Evolutionary conservation across 306 rosid genomes (phyloP), one percentile per base, ranked within the genome.

Genomic region (Coriaria nepalensis): DNA sequence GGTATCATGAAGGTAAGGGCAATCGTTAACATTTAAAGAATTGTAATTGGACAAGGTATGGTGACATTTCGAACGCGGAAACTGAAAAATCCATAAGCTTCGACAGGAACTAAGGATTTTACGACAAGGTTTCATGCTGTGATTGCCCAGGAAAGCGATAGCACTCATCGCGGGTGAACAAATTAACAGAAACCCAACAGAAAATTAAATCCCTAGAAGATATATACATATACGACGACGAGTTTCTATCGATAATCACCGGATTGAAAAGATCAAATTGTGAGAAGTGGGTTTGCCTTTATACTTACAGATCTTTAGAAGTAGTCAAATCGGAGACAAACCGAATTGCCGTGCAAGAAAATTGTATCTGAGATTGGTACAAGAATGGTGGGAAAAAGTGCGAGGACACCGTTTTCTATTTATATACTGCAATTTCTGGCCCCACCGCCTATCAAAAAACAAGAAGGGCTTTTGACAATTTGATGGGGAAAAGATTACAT

Each of bases 41-140:
- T 13, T 50, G 49, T 48, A 13, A 40, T 33, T 35, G 10, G 60
- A n/a, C 14, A 62, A 40, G 35, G 60, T 37, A 57, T 53, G 61
- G 38, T 52, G 56, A 60, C 62, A 44, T 67, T 68, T 77, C 10
- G 63, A 61, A 11, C 68, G 62, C 5, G 68, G 41, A 41, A 62
- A 68, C 10, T 52, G 62, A 8, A 55, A 64, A 49, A 76, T 52
- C 10, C 68, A 55, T n/a, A 80, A 64, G 52, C 58, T 84, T 56
- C 78, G 77, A 55, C 55, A 58, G 49, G 68, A 45, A 52, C 34
- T 9, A 32, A 90, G 67, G 51, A 76, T 64, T 63, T 74, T 79
- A 46, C 71, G 67, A 14, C 74, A 68, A 64, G 87, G 75, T 70
- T 74, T 90, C 92, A 81, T 76, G 42, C 76, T 53, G 47, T 72